Base-by-base conservation (phyloP, 331 rosid species). In the Pyrus hybrid region DNA sequence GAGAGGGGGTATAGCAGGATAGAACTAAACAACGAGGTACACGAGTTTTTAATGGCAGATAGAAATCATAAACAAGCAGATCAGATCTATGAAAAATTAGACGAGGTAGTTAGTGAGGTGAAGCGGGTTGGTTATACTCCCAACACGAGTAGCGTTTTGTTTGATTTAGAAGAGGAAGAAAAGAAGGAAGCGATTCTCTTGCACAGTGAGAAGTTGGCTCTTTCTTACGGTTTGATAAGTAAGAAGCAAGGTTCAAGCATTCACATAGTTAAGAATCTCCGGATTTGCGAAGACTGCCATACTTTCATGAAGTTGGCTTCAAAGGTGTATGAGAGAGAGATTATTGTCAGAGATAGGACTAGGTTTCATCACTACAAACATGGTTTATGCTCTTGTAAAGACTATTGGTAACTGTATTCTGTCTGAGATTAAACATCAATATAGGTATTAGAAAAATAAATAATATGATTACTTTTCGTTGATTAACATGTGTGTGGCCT, bases 201-300 rank as follows among this genome's bases (percentile, higher is more conserved):
- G 89, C 97, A 93, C 66, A 93, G 98, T 74, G 97, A 93, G 83
- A 93, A 91, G 79, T 77, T 93, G 86, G 93, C 98, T 45, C 85
- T 89, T 75, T 86, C 91, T 81, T 89, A 79, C 67, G 97, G 96
- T n/a, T 88, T 91, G 17, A 81, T 93, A 47, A 80, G 83, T 72
- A 79, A 75, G 58, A 70, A 45, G 35, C 79, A 85, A 70, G 86
- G 66, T 54, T 69, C 91, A 32, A 65, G 81, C 80, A 84, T 93
- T 77, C 90, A 80, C 25, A 84, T 91, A 70, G 88, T 88, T 77
- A 91, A 87, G 80, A 93, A 93, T 83, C 89, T 89, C 75, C 81
- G 97, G 79, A 88, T 89, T 77, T 91, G 98, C 64, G 96, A 91
- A 77, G 97, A 93, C 54, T 93, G 96, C 61, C 98, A 93, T 69